Evolutionary conservation across 2,329 filamentous ascomycete genomes (phyloP), one percentile per base, ranked within the genome.

Genomic region (Onygena corvina): DNA sequence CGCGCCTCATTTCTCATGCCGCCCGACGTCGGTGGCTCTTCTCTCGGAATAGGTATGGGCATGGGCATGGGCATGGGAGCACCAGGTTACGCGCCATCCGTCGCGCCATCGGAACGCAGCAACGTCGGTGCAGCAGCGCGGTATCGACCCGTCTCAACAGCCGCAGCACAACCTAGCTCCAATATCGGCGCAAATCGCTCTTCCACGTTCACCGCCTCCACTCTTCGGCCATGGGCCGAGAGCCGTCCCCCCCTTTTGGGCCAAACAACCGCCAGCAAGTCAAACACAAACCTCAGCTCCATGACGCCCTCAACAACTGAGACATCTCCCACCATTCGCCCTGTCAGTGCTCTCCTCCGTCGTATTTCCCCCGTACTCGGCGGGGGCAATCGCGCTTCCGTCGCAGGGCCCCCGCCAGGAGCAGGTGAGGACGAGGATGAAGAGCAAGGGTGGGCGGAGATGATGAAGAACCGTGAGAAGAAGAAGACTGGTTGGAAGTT

Each of bases 81-180:
- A 20, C 54, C 40, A 51, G 65, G 76, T 6, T 96, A 96, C 66
- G 77, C 88, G 1, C 81, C 88, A 1, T 96, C 90, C 0, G 94
- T 98, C 57, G 90, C 92, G 2, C 92, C 92, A 1, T 94, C 87
- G 3, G 92, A 96, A 69, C 83, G 92, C 53, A 96, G 89, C 73
- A 96, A 93, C 64, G 73, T 95, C 53, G 92, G 92, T 12, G 76
- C 94, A 47, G 88, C 92, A 6, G 83, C 86, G 27, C 81, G 92
- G 38, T 98, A 98, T 68, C 79, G 92, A 40, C 88, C 92, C 1
- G 90, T 96, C 0, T 88, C 86, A 0, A 82, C 83, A 35, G 71
- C 75, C 49, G 72, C 71, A 5, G 61, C 65, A 7, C 52, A 52
- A 21, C 27, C 40, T 18, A 40, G 25, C 20, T 29, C 27, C 27